These are phyloP conservation scores for Agrostemma githago DNA, from an alignment of 148 eudicot species.

Conservation along the genomic window DNA sequence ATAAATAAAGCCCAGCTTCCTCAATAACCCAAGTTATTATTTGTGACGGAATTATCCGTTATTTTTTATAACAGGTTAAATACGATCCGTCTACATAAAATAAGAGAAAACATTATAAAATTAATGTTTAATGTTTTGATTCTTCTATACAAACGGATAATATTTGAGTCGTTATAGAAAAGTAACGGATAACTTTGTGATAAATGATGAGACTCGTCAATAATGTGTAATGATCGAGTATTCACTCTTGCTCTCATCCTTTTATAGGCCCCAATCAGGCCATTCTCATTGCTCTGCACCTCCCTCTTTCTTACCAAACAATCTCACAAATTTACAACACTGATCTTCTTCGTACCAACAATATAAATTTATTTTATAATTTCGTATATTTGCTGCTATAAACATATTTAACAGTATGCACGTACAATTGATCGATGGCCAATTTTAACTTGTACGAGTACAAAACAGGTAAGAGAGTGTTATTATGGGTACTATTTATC, in stretches of 20 bases:
- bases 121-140: too few species aligned
- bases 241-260: neutral
- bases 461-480: neutral
- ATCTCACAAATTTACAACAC: neutral
- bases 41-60: too few species aligned
- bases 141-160: too few species aligned
- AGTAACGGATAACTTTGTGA: too few species aligned
- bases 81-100: too few species aligned
- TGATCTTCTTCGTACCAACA: neutral
- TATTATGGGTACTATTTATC: slow-evolving; percentile 7
- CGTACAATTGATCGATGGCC: neutral
- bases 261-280: neutral
- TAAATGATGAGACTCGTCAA: too few species aligned
- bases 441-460: neutral
- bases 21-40: neutral
- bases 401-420: too few species aligned
- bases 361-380: neutral
- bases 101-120: too few species aligned
- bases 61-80: too few species aligned
- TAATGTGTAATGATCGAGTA: too few species aligned
- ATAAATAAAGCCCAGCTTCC: slow-evolving; percentile 2
- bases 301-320: neutral
- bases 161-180: too few species aligned
- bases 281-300: neutral
- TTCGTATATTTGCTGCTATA: too few species aligned